A percentile compares a stretch with the other conserved stretches of the same genome.
Evolutionary conservation across 2,329 filamentous ascomycete genomes (phyloP).

Genomic region (Cercospora zeina): DNA sequence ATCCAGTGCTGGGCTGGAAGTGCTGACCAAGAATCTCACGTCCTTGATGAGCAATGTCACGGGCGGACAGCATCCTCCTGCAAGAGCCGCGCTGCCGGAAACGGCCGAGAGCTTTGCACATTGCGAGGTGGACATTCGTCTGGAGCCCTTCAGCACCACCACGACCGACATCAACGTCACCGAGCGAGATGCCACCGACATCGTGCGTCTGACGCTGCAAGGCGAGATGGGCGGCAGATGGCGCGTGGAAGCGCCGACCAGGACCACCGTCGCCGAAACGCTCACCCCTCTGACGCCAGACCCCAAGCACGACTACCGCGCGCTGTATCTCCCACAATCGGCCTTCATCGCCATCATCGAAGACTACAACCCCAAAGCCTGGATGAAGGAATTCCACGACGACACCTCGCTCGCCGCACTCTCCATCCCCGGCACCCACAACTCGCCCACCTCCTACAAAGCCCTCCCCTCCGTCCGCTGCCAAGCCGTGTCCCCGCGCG

Average conservation of each 20-base stretch:
- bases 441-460: constrained; percentile 79
- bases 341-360: constrained; percentile 63
- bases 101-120: constrained; percentile 62
- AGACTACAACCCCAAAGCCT: constrained; percentile 66
- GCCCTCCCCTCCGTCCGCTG: constrained; percentile 92
- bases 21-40: constrained; percentile 28
- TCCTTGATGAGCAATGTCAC: constrained; percentile 40
- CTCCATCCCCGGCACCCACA: constrained; percentile 93
- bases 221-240: constrained; percentile 62
- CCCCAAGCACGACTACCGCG: constrained; percentile 45
- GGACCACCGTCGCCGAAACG: constrained; percentile 42
- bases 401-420: constrained; percentile 73
- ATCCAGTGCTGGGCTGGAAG: constrained; percentile 43
- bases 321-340: constrained; percentile 45
- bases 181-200: constrained; percentile 59
- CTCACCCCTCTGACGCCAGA: constrained; percentile 45
- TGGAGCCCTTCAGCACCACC: constrained; percentile 68
- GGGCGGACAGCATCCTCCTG: constrained; percentile 31
- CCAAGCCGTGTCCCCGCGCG: constrained; percentile 73
- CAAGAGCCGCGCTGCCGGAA: constrained; percentile 49
- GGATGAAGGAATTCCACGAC: constrained; percentile 79
- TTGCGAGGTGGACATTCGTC: constrained; percentile 61
- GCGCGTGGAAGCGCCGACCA: constrained; percentile 69
- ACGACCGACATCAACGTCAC: constrained; percentile 63
- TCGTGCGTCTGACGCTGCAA: constrained; percentile 73